phyloP scores from a whole-genome alignment of 2,329 filamentous ascomycete genomes.

The Aspergillus aculeatus region DNA sequence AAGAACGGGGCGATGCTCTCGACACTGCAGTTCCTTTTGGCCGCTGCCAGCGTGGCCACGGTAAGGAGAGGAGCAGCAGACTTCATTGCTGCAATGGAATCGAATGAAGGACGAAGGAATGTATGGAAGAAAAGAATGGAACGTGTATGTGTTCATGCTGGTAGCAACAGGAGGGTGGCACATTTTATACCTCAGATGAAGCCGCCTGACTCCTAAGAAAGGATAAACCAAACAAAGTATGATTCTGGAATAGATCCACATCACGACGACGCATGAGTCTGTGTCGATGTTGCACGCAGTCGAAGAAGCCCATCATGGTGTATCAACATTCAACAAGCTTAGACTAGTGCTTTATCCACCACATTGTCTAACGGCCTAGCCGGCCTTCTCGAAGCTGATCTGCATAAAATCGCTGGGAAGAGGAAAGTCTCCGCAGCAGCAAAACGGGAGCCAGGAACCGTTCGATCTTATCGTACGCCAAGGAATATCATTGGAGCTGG shows the following conservation, averaged over 20 bases:
- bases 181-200: not conserved
- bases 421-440: conserved; percentile 4
- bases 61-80: not conserved
- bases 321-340: not conserved
- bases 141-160: not conserved
- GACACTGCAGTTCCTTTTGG: conserved; percentile 5
- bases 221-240: not conserved
- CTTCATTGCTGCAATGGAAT: not conserved
- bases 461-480: not conserved
- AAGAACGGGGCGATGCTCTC: not conserved
- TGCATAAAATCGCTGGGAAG: not conserved
- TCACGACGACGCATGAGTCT: too few species aligned
- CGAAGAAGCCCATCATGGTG: not conserved
- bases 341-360: not conserved
- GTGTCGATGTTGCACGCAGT: not conserved
- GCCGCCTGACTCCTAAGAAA: not conserved
- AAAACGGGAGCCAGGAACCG: not conserved
- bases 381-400: not conserved
- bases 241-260: not conserved
- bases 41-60: conserved; percentile 2
- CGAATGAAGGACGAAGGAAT: not conserved
- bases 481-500: not conserved
- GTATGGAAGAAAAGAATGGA: not conserved
- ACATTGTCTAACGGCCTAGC: not conserved
- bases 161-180: not conserved